Base-by-base conservation (phyloP, 495 filamentous ascomycete species). In the Talaromyces stipitatus region DNA sequence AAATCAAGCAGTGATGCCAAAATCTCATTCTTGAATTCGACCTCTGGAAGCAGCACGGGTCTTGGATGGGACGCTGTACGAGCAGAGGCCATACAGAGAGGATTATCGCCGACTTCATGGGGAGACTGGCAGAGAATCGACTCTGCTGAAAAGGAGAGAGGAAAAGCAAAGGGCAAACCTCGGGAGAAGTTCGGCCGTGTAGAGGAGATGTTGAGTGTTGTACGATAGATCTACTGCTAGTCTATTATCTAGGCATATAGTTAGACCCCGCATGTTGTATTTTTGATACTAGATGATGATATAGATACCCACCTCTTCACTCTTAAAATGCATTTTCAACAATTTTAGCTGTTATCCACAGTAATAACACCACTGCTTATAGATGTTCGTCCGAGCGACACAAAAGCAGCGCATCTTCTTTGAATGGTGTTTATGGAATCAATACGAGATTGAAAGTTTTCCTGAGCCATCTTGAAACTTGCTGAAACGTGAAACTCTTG, bases 51-150 rank as follows among this genome's bases (percentile, higher is more conserved):
- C 22, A 71, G 69, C 38, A 82, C 65, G 47, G 75, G 73, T 24
- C 61, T 76, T 28, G 92, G 92, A 7, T 96, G 92, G 91, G 87
- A 92, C 1, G 87, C 76, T 4, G 74, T 95, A 1, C 81, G 76
- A 63, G 43, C 63, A 2, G 82, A 84, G 61, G 80, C 72, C 9
- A 72, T 81, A 54, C 65, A 63, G 29, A 74, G 71, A 52, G 78
- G 79, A 22, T 64, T 85, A 30, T 68, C 64, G 8, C 61, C 69
- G 1, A 80, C 84, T 20, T 82, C 71, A 47, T 98, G 95, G 94
- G 63, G 76, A 28, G 89, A 94, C 60, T 97, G 95, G 94, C 73
- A 81, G 70, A 85, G 70, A 62, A 96, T 98, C 58, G 92, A 98
- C 70, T 72, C 70, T 30, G 85, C 77, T 4, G 95, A 98, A 71